These are phyloP conservation scores for Leptographium lundbergii DNA, from an alignment of 2,329 filamentous ascomycete genomes.

Conservation along the genomic window DNA sequence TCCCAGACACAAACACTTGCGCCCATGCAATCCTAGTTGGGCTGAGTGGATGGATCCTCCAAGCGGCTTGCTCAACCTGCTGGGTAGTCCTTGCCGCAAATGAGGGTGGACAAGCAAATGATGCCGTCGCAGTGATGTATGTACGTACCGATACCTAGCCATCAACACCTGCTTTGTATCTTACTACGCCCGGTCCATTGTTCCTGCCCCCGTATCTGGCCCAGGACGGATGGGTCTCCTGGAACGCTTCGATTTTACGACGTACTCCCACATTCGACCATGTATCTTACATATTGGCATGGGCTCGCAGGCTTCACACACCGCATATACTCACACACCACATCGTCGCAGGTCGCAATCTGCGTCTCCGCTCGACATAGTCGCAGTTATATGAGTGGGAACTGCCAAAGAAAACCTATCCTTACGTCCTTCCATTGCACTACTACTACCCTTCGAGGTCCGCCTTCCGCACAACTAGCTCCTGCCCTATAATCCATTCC, in stretches of 20 bases:
- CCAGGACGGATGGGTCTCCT: no score
- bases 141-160: no score
- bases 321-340: no score
- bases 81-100: background rate
- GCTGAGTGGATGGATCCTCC: constrained; percentile 4
- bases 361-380: background rate
- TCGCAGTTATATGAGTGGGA: background rate
- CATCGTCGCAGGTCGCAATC: no score
- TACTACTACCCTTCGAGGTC: background rate
- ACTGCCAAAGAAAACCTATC: background rate
- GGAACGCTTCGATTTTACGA: no score
- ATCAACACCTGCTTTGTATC: no score
- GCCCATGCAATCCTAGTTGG: background rate
- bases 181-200: no score
- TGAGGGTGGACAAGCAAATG: background rate
- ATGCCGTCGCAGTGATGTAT: background rate
- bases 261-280: no score
- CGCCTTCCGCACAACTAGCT: background rate
- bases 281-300: no score
- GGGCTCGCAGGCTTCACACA: no score
- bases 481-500: background rate
- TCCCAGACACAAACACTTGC: background rate
- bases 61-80: background rate
- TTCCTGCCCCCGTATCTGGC: no score
- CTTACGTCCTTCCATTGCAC: background rate